Conservation (phyloP, 164 flowering plant species). For the Tinospora cordifolia region DNA sequence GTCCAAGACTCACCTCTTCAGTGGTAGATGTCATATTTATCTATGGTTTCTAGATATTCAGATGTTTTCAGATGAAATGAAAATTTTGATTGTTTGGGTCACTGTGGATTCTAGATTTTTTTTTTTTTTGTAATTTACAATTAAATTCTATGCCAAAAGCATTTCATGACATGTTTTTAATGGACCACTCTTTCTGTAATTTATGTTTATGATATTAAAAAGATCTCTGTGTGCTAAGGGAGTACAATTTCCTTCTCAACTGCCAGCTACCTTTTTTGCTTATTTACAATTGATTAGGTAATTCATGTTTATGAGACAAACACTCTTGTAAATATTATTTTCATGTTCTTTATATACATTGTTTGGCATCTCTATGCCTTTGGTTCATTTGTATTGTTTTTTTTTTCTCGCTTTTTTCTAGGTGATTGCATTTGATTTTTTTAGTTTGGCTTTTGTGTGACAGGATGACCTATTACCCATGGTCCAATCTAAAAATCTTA, state of each 20-base stretch:
- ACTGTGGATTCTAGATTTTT: background rate
- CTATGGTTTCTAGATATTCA: background rate
- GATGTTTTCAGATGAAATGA: background rate
- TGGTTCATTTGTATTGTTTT: background rate
- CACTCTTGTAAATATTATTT: too few relatives aligned
- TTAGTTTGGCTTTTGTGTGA: conserved; percentile 12
- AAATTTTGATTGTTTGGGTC: background rate
- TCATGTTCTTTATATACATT: too few relatives aligned
- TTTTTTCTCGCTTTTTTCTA: background rate
- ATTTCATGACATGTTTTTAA: too few relatives aligned
- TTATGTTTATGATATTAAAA: too few relatives aligned
- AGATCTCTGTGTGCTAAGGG: too few relatives aligned
- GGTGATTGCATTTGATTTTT: background rate
- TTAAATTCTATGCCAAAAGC: background rate
- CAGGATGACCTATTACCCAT: conserved; percentile 85
- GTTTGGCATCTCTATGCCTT: too few relatives aligned
- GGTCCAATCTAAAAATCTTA: conserved; percentile 66
- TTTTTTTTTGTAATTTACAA: background rate
- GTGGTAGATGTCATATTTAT: background rate
- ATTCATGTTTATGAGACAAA: too few relatives aligned
- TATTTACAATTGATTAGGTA: too few relatives aligned
- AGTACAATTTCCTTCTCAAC: too few relatives aligned
- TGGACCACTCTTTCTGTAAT: too few relatives aligned
- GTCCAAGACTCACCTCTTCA: background rate
- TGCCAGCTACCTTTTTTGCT: too few relatives aligned